Evolutionary conservation across 305 asterid species (phyloP).

Genomic region (Fraxinus ornus): DNA sequence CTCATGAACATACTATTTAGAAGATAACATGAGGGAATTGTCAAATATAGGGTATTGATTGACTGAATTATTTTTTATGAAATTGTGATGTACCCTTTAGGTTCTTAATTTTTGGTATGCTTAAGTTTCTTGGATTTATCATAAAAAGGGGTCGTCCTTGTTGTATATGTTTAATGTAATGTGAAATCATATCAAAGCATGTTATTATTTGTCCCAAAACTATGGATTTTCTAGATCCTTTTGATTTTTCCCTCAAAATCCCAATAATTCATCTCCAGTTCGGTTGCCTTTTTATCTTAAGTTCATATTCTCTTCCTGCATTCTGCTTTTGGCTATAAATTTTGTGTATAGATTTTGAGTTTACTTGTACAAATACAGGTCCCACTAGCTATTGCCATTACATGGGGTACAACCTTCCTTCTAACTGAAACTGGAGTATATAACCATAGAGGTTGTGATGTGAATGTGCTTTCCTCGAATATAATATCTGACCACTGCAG

Average conservation of each 20-base stretch:
- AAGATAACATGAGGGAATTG: not conserved
- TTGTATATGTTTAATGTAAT: not conserved
- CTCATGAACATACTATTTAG: not conserved
- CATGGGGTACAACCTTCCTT: no score
- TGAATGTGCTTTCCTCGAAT: no score
- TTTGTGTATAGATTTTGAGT: no score
- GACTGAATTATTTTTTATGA: not conserved
- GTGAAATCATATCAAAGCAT: not conserved
- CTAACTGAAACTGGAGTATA: no score
- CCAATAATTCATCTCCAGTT: conserved; percentile 9
- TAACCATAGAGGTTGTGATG: no score
- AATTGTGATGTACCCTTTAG: not conserved
- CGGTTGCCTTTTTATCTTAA: conserved; percentile 35
- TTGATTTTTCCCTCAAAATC: not conserved
- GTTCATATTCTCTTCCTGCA: conserved; percentile 14
- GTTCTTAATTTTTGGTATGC: not conserved
- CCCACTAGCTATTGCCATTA: no score
- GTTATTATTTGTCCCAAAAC: not conserved
- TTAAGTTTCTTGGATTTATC: not conserved
- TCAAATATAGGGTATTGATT: not conserved
- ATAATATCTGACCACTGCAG: no score
- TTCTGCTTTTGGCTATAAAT: not conserved
- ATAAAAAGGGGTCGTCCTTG: not conserved
- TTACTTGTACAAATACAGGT: no score
- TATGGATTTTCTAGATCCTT: not conserved